Conservation (phyloP, 208 protist genomes). For the Trypanosoma caninum region DNA sequence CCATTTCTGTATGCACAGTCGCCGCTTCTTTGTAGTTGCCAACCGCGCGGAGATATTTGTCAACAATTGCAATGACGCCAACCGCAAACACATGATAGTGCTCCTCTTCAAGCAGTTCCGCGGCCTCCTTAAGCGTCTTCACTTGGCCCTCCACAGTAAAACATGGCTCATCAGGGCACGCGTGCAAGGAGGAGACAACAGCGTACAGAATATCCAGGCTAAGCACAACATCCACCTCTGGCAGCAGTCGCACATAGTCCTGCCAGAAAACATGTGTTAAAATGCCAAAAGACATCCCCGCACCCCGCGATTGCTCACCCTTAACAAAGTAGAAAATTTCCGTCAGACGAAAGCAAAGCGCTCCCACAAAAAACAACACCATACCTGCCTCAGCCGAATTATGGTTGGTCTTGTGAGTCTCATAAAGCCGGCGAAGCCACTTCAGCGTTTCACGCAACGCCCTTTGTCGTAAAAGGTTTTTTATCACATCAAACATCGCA, state of each 20-base stretch:
- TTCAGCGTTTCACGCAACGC: conserved; percentile 72
- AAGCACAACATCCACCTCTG: conserved; percentile 65
- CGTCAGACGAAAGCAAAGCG: conserved; percentile 82
- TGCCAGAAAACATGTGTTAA: conserved; percentile 87
- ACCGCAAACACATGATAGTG: conserved; percentile 84
- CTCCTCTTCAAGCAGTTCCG: conserved; percentile 75
- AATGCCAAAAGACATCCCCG: conserved; percentile 66
- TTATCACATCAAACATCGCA: conserved; percentile 80
- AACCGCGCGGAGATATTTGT: conserved; percentile 50
- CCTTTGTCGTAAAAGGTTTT: conserved; percentile 78
- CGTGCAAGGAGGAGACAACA: conserved; percentile 74
- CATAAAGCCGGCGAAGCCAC: conserved; percentile 84
- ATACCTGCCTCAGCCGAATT: conserved; percentile 80
- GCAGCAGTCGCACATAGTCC: conserved; percentile 87
- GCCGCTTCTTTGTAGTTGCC: conserved; percentile 58
- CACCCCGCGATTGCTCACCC: conserved; percentile 57
- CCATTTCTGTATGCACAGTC: conserved; percentile 59
- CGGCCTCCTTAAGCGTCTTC: conserved; percentile 68
- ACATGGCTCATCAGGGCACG: conserved; percentile 71
- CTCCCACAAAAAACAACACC: conserved; percentile 82
- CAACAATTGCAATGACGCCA: conserved; percentile 54
- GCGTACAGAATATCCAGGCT: conserved; percentile 64
- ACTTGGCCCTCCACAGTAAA: conserved; percentile 87
- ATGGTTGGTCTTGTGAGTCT: conserved; percentile 69
- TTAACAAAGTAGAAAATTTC: conserved; percentile 84